phyloP scores from a whole-genome alignment of 2,329 filamentous ascomycete species.

The Raffaelea ambrosiae region DNA sequence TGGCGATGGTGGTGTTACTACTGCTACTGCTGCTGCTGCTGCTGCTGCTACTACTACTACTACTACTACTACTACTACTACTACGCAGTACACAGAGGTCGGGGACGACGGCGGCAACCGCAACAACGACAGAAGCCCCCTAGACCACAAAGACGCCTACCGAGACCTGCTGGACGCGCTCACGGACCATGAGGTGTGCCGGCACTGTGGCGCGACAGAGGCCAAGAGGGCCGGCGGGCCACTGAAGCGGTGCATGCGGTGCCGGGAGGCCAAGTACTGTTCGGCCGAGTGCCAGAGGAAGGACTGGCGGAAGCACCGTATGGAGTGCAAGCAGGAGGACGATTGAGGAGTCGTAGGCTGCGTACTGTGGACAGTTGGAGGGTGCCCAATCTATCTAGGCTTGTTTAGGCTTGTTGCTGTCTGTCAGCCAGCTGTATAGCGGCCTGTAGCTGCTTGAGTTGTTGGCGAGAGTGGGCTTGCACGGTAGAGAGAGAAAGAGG shows the following conservation, averaged over 20 bases:
- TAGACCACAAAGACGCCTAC: no score
- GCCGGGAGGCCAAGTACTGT: constrained; percentile 39
- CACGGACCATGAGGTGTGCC: constrained; percentile 19
- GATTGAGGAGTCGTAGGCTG: constrained; percentile 29
- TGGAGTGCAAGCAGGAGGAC: no score
- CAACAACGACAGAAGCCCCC: background rate
- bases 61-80: no score
- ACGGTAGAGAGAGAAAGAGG: background rate
- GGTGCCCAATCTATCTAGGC: background rate
- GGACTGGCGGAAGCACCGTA: constrained; percentile 48
- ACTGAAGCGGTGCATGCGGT: constrained; percentile 37
- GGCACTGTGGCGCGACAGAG: constrained; percentile 25
- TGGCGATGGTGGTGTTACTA: background rate
- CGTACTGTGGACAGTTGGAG: background rate
- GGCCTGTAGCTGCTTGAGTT: background rate
- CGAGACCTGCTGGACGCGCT: no score
- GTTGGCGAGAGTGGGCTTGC: background rate
- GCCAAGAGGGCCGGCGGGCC: constrained; percentile 16
- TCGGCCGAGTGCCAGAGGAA: constrained; percentile 41
- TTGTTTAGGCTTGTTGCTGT: no score
- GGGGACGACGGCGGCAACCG: background rate
- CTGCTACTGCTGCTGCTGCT: no score
- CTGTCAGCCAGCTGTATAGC: background rate
- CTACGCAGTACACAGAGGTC: no score
- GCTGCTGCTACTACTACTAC: no score